Base-by-base conservation (phyloP, 305 asterid genomes). In the Rubia balearica region DNA sequence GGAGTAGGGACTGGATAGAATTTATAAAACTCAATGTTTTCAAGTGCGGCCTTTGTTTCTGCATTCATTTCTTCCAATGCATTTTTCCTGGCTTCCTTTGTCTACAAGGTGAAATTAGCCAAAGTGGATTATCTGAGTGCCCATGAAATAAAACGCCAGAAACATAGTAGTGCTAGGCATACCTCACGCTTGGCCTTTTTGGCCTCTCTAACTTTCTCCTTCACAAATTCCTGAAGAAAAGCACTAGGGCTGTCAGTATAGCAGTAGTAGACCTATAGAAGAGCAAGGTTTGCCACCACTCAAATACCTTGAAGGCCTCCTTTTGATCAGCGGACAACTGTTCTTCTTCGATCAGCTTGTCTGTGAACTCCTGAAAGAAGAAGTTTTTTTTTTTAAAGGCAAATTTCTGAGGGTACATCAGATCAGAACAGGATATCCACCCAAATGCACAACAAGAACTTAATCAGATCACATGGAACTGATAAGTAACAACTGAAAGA, bases 171-270 rank as follows among this genome's bases (percentile, higher is more conserved):
- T 38, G 65, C 63, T 65, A 13, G 46, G 60, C 24, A 19, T 82
- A 88, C 96, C 96, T 88, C 91, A 49, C 96, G 92, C 22, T 89
- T 88, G 70, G 85, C 87, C 59, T 71, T 86, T 75, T 79, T 91
- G 40, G 88, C 95, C 80, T 89, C 95, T 60, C 89, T 84, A 24
- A 89, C 96, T 78, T 86, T 88, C 81, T 85, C 93, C 81, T 76
- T 85, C 69, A 91, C 81, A 80, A 78, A 88, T 67, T 79, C 85
- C 97, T 89, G 69, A 24, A 48, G 30, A 64, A 69, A 19, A 71
- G 48, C 27, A 19, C 33, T 17, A 38, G 12, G 30, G 55, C 66
- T 27, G 19, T 51, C n/a, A 49, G 55, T n/a, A 8, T 27, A 56
- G 12, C 7, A 49, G 53, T 38, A 41, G 61, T 38, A 49, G 14